Evolutionary conservation across 306 rosid species (phyloP).

Genomic region (Trifolium pratense): DNA sequence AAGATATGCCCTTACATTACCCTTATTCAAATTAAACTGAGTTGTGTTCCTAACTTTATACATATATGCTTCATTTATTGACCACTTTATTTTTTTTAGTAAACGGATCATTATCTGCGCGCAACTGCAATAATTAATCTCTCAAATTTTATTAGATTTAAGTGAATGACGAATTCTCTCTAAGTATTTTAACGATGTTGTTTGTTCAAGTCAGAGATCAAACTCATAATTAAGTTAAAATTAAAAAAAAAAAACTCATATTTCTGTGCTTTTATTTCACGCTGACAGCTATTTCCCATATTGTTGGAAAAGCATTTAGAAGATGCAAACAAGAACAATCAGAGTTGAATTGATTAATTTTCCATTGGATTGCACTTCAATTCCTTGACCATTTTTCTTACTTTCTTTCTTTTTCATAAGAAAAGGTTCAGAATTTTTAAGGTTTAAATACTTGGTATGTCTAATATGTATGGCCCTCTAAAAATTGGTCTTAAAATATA

Average conservation of each 20-base stretch:
- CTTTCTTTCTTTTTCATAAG: too few relatives aligned
- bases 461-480: too few relatives aligned
- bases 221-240: too few relatives aligned
- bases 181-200: too few relatives aligned
- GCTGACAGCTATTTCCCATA: slow-evolving; percentile 44
- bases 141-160: too few relatives aligned
- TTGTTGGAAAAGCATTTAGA: slow-evolving; percentile 30
- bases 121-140: too few relatives aligned
- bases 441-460: background rate
- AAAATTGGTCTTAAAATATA: too few relatives aligned
- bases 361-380: background rate
- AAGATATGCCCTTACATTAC: slow-evolving; percentile 11
- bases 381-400: background rate
- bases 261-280: background rate
- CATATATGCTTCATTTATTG: background rate
- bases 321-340: background rate
- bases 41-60: background rate
- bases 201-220: too few relatives aligned
- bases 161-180: too few relatives aligned
- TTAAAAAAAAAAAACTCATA: too few relatives aligned
- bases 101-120: too few relatives aligned
- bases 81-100: background rate
- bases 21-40: background rate
- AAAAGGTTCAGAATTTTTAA: background rate
- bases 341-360: slow-evolving; percentile 3